Conservation (phyloP, 768 basidiomycete genomes). For the Pisolithus microcarpus region DNA sequence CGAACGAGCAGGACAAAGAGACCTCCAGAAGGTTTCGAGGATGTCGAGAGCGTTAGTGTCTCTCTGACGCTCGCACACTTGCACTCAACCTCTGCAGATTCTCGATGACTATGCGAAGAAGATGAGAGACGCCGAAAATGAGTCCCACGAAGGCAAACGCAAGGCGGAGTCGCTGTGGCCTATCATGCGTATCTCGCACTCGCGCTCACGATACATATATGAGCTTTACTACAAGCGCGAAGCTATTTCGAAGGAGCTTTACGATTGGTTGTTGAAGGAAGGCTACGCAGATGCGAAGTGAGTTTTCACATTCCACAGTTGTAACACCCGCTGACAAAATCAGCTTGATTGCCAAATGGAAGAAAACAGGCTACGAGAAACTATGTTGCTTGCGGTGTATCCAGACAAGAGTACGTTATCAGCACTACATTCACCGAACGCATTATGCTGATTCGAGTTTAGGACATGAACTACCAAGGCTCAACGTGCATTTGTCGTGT, state of each 20-base stretch:
- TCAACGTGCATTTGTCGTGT: slow-evolving; percentile 98
- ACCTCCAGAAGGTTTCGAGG: slow-evolving; percentile 94
- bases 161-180: slow-evolving; percentile 92
- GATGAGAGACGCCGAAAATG: slow-evolving; percentile 99
- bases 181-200: slow-evolving; percentile 97
- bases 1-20: slow-evolving; percentile 86
- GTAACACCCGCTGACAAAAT: slow-evolving; percentile 4
- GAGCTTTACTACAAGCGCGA: slow-evolving; percentile 99
- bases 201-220: slow-evolving; percentile 93
- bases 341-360: slow-evolving; percentile 98
- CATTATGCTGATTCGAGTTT: slow-evolving; percentile 7
- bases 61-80: neutral
- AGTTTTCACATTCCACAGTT: slow-evolving; percentile 14
- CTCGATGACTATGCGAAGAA: slow-evolving; percentile 98
- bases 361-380: slow-evolving; percentile 97
- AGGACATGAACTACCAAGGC: slow-evolving; percentile 99
- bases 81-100: slow-evolving; percentile 44
- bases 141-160: slow-evolving; percentile 97
- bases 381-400: slow-evolving; percentile 96
- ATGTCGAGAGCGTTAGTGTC: slow-evolving; percentile 67
- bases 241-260: slow-evolving; percentile 85
- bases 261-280: slow-evolving; percentile 97
- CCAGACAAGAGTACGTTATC: slow-evolving; percentile 65
- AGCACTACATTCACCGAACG: slow-evolving; percentile 1
- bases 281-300: slow-evolving; percentile 96